Evolutionary conservation across 2,329 filamentous ascomycete genomes (phyloP), one percentile per base, ranked within the genome.

Genomic region (Pseudogymnoascus pannorum): DNA sequence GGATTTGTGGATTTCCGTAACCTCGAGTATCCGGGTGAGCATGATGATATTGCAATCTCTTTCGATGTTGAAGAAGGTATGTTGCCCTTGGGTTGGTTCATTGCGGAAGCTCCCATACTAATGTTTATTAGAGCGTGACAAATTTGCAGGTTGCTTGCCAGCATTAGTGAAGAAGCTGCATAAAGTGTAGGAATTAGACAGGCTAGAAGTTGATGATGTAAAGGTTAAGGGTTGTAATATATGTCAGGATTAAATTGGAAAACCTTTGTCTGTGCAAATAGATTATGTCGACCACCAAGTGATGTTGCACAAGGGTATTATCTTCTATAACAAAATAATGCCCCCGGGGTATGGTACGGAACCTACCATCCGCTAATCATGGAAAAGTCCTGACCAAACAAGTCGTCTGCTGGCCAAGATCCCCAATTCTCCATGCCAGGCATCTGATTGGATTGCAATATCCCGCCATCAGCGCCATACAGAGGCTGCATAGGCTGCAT

Each of bases 11-110:
- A 90, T 72, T 75, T 96, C 62, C 92, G 96, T 73, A 84, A 92
- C 73, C 87, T 92, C 16, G 92, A 96, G 68, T 89, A 95, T 73
- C 90, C 92, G 1, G 90, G 90, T 58, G 92, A 96, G 76, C 91
- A 96, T 74, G 92, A 96, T 73, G 92, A 97, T 76, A 91, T 97
- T 67, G 83, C 87, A 9, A 87, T 97, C 69, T 75, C 87, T 64
- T 97, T 97, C 78, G 91, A 96, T 66, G 87, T 81, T 51, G 88
- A 91, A 72, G 78, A 81, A 69, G 88, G 89, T 92, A 75, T 78
- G 87, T 79, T 58, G 6, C 9, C 3, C 29, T 14, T 3, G 36
- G 20, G 16, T 20, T 40, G 1, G 16, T 20, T 5, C 3, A 12
- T 12, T 11, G 16, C 8, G 3, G 12, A 40, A 2, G 36, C 8